Conservation (phyloP, 306 rosid species). For the Luffa acutangula region DNA sequence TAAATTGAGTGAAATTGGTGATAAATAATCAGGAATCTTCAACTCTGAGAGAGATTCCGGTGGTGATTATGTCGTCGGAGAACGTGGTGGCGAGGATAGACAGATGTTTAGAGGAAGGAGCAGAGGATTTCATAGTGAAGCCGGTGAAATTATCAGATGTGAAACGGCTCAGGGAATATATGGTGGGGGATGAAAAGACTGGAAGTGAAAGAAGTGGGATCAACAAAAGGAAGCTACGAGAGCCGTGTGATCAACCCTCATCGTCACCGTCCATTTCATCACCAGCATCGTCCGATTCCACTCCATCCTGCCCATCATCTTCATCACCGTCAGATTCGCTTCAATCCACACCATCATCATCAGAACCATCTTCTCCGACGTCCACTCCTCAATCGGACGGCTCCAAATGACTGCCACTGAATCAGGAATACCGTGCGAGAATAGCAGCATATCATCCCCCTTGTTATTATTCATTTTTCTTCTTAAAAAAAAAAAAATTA, state of each 20-base stretch:
- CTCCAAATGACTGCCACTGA: constrained; percentile 46
- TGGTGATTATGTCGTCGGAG: constrained; percentile 96
- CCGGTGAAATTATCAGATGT: constrained; percentile 91
- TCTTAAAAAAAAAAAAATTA: not conserved
- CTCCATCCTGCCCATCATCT: constrained; percentile 15
- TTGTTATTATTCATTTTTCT: not conserved
- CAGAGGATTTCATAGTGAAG: constrained; percentile 91
- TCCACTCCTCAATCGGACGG: constrained; percentile 68
- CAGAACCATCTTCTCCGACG: constrained; percentile 36
- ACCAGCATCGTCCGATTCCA: constrained; percentile 22
- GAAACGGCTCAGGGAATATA: constrained; percentile 46
- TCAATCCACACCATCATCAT: constrained; percentile 14
- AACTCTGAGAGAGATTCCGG: constrained; percentile 61
- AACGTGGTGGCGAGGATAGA: constrained; percentile 83
- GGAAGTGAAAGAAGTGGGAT: constrained; percentile 19
- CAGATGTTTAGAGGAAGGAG: constrained; percentile 97
- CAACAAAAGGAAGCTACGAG: constrained; percentile 59
- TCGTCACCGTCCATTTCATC: constrained; percentile 46
- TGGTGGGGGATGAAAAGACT: constrained; percentile 34
- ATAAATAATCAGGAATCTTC: constrained; percentile 56
- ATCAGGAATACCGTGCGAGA: constrained; percentile 13
- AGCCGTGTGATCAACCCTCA: constrained; percentile 35
- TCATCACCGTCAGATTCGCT: constrained; percentile 10
- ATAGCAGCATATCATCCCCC: not conserved
- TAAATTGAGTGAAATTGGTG: not conserved